Percentiles rank a stretch among this genome's conserved stretches.
phyloP scores from a whole-genome alignment of 108 stramenopile genomes.

The Bacterosira constricta region DNA sequence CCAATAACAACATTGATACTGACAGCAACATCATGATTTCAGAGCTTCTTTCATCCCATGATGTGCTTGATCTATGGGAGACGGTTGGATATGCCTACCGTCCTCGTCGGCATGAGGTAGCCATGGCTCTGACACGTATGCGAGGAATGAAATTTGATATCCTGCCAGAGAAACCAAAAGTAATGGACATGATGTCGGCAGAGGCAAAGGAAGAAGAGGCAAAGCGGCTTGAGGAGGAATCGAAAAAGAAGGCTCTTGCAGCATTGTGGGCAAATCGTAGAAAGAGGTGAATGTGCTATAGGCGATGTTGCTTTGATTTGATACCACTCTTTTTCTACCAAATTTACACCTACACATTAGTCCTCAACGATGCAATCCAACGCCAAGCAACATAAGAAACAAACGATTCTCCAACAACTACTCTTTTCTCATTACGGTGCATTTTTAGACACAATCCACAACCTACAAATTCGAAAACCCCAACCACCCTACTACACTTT shows the following conservation, averaged over 20 bases:
- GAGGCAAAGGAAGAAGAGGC: constrained; percentile 50
- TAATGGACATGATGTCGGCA: constrained; percentile 18
- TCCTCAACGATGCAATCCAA: neutral
- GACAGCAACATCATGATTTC: neutral
- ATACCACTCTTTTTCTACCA: neutral
- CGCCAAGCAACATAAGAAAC: neutral
- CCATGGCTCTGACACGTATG: constrained; percentile 81
- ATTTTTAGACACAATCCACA: too few species aligned
- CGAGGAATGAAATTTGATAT: constrained; percentile 74
- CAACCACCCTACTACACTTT: too few species aligned
- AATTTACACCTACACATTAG: neutral
- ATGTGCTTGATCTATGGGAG: constrained; percentile 54
- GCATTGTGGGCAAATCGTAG: constrained; percentile 75
- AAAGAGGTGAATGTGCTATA: constrained; percentile 22
- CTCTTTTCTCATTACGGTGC: neutral
- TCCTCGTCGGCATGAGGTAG: constrained; percentile 80
- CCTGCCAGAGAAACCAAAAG: constrained; percentile 52
- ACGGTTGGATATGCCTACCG: constrained; percentile 65
- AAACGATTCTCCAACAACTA: neutral
- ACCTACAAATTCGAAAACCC: too few species aligned
- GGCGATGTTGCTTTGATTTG: neutral
- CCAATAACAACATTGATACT: constrained; percentile 6
- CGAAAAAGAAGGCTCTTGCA: constrained; percentile 62
- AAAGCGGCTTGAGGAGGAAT: constrained; percentile 52
- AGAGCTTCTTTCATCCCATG: constrained; percentile 18